Percentiles rank a stretch among this genome's conserved stretches.
Conservation (phyloP, 2,329 filamentous ascomycete genomes). For the Leptographium procerum region DNA sequence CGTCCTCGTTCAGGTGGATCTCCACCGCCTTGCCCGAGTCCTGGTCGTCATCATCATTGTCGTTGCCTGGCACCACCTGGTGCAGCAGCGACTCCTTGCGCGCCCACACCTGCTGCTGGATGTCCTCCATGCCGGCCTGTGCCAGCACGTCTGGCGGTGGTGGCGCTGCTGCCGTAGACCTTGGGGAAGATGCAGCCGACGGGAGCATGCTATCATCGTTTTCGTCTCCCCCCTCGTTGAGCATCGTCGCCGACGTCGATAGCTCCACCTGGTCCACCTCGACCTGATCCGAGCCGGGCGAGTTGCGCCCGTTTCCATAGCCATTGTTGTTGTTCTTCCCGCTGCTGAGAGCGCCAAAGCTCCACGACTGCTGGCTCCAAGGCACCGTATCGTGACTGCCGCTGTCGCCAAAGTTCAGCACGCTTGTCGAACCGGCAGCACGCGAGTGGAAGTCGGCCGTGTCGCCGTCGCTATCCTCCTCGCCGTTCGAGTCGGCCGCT, state of each 20-base stretch:
- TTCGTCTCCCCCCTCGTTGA: not conserved
- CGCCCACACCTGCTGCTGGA: conserved; percentile 24
- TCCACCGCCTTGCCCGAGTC: conserved; percentile 36
- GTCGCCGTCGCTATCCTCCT: not conserved
- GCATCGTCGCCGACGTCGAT: not conserved
- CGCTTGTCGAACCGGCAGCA: not conserved
- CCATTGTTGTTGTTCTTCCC: no score
- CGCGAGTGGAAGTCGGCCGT: not conserved
- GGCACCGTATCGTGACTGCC: conserved; percentile 18
- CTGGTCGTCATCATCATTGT: conserved; percentile 18
- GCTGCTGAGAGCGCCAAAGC: conserved; percentile 20
- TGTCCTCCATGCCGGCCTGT: conserved; percentile 17
- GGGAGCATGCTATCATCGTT: not conserved
- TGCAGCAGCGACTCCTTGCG: conserved; percentile 24
- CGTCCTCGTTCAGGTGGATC: conserved; percentile 35
- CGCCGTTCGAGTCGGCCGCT: not conserved
- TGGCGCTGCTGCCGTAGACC: conserved; percentile 4
- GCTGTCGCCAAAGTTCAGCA: conserved; percentile 12
- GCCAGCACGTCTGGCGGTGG: conserved; percentile 13
- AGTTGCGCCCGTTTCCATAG: not conserved
- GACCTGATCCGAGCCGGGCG: conserved; percentile 6
- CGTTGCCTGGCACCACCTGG: conserved; percentile 20
- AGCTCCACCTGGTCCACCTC: conserved; percentile 9
- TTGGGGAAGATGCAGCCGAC: not conserved
- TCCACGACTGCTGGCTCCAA: conserved; percentile 28